These are phyloP conservation scores for Fusarium circinatum DNA, from an alignment of 2,329 filamentous ascomycete species.

Conservation along the genomic window DNA sequence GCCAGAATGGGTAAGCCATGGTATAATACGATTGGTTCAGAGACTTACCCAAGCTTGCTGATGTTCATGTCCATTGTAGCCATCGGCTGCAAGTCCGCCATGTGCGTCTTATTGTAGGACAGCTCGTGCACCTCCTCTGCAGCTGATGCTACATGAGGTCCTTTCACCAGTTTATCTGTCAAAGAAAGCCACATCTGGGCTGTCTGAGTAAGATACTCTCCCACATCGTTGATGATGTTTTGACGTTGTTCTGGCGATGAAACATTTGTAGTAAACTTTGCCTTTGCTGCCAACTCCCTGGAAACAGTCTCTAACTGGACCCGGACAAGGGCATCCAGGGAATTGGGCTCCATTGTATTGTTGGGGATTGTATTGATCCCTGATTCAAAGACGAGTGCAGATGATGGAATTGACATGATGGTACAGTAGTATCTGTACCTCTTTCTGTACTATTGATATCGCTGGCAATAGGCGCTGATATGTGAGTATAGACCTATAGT, in stretches of 20 bases:
- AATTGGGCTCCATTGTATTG: conserved; percentile 26
- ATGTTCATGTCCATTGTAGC: conserved; percentile 48
- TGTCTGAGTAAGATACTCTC: conserved; percentile 51
- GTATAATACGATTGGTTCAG: neutral
- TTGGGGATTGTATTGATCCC: conserved; percentile 38
- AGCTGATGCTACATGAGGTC: conserved; percentile 47
- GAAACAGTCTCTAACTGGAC: conserved; percentile 42
- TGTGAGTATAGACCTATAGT: conserved; percentile 11
- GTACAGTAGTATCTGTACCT: conserved; percentile 16
- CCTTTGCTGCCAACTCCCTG: conserved; percentile 36
- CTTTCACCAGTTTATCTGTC: conserved; percentile 48
- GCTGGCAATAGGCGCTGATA: conserved; percentile 26
- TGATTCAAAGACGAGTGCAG: conserved; percentile 45
- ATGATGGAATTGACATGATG: conserved; percentile 44
- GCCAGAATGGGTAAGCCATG: conserved; percentile 24
- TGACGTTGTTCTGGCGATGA: conserved; percentile 32
- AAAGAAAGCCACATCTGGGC: conserved; percentile 48
- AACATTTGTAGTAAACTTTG: conserved; percentile 10
- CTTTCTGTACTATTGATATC: conserved; percentile 23
- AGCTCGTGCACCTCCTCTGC: conserved; percentile 44
- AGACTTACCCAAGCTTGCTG: conserved; percentile 48
- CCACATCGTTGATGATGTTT: conserved; percentile 49
- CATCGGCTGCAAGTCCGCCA: conserved; percentile 46
- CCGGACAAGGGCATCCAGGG: conserved; percentile 45
- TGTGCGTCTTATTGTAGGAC: conserved; percentile 35